Base-by-base conservation (phyloP, 2,329 filamentous ascomycete genomes). In the Didymella keratinophila region DNA sequence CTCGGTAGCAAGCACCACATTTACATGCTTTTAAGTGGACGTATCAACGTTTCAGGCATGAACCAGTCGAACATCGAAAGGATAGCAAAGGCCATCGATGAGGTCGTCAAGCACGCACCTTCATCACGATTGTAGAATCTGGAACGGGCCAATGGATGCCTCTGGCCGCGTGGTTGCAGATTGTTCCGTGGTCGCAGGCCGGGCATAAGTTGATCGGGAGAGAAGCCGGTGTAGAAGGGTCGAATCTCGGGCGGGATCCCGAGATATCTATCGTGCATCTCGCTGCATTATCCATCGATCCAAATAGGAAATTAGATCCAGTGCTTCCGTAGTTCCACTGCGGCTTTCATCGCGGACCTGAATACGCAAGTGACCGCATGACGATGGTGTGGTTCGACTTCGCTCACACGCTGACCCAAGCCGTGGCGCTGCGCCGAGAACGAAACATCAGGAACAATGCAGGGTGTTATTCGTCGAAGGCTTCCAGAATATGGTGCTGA, bases 41-140 rank as follows among this genome's bases (percentile, higher is more conserved):
- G 68, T 10, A 71, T 70, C 51, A 71, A 70, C 43, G 58, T 72
- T 21, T 65, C 68, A 10, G 69, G 66, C 6, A 52, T 72, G 54
- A 70, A 66, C 49, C 37, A 54, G 39, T 53, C 44, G 10, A 68
- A 67, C 30, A 52, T 70, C 8, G 60, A 61, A 11, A 54, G 34
- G 27, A 58, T 69, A 47, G 68, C 68, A 32, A 47, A 39, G 23
- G 62, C 68, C 10, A 65, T 71, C 43, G 59, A 67, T 27, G 46
- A 61, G 16, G 62, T 67, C 3, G 60, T 66, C 32, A 2, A 36
- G 32, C 2, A 36, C 16, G 7, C 32, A n/a, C 32, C 16, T 18
- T 18, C 14, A 36, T 36, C 32, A 16, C 32, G 32, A n/a, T 36
- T 36, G 32, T 36, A n/a, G 7, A 36, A n/a, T n/a, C 16, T 18